Percentiles rank a stretch among this genome's conserved stretches.
phyloP scores from a whole-genome alignment of 768 basidiomycete genomes.

The Panaeolus cyanescens region DNA sequence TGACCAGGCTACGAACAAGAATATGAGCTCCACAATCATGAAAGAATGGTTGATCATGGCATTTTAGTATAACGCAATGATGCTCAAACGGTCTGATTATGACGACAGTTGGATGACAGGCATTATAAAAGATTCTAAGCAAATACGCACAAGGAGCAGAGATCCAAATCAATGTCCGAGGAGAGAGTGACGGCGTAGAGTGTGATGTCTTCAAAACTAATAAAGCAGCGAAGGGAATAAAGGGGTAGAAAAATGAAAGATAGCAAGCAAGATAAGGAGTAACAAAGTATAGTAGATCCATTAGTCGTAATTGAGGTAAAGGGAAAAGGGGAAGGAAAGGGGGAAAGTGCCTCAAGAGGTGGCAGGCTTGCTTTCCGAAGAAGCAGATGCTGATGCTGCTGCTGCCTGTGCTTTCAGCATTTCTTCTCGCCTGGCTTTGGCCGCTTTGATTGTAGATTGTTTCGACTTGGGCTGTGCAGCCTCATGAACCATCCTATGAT shows the following conservation, averaged over 20 bases:
- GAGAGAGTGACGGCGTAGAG: neutral
- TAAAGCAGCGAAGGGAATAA: neutral
- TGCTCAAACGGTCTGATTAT: too few relatives aligned
- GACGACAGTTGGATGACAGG: neutral
- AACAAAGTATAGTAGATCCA: neutral
- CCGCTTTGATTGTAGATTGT: conserved; percentile 37
- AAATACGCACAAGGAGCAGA: neutral
- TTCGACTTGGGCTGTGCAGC: conserved; percentile 76
- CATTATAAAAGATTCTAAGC: neutral
- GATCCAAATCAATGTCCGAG: neutral
- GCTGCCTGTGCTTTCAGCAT: conserved; percentile 31
- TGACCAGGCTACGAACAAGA: too few relatives aligned
- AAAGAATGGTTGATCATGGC: too few relatives aligned
- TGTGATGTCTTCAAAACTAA: neutral
- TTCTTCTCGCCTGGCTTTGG: conserved; percentile 42
- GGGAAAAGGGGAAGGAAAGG: neutral
- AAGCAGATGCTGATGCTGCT: conserved; percentile 4
- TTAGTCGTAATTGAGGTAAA: neutral
- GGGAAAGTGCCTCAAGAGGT: neutral
- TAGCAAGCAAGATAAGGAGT: neutral
- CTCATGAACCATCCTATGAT: conserved; percentile 78
- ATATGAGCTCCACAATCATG: too few relatives aligned
- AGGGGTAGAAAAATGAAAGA: neutral
- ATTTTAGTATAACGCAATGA: too few relatives aligned
- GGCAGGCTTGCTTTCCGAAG: neutral